Base-by-base conservation (phyloP, 1,139 yeast species). In the Suzukiozyma palmioleophila region DNA sequence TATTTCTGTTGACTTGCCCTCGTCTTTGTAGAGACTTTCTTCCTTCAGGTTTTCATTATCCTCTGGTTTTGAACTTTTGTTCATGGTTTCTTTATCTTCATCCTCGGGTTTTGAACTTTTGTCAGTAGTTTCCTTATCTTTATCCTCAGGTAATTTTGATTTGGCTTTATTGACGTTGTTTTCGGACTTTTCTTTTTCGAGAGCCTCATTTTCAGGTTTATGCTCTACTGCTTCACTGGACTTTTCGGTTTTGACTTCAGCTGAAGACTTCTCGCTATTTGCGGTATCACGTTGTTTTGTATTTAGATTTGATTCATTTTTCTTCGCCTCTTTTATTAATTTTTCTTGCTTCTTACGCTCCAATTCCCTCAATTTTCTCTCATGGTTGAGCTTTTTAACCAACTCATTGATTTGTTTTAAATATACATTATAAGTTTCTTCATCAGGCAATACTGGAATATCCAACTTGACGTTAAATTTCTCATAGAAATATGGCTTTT, bases 391-490 rank as follows among this genome's bases (percentile, higher is more conserved):
- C 28, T 45, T 49, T 30, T 48, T 49, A 28, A 58, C 62, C 14
- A 57, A 49, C n/a, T 63, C 73, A 21, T 60, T 59, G 16, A 69
- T 60, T 32, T 69, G 72, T 9, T 50, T 53, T 70, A 81, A 70
- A 42, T 70, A 70, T 40, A 60, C 57, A 1, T 74, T 64, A 52
- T 78, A 90, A n/a, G 82, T 85, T 3, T 64, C 73, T 43, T 81
- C 84, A 39, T 79, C 75, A 1, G 77, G 74, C 50, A 92, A 75
- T 2, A 66, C 69, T 0, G 97, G 96, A 5, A 90, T 71, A 35
- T 82, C 83, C 26, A 87, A 64, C 35, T 72, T 70, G 8, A 81
- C 81, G 56, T 87, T 82, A 57, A 78, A 89, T 57, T 85, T 86
- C 32, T 84, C 86, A 63, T 85, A 92, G 34, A 76, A 66, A 53